These are phyloP conservation scores for Albifimbria verrucaria DNA, from an alignment of 2,329 filamentous ascomycete genomes.

Conservation along the genomic window DNA sequence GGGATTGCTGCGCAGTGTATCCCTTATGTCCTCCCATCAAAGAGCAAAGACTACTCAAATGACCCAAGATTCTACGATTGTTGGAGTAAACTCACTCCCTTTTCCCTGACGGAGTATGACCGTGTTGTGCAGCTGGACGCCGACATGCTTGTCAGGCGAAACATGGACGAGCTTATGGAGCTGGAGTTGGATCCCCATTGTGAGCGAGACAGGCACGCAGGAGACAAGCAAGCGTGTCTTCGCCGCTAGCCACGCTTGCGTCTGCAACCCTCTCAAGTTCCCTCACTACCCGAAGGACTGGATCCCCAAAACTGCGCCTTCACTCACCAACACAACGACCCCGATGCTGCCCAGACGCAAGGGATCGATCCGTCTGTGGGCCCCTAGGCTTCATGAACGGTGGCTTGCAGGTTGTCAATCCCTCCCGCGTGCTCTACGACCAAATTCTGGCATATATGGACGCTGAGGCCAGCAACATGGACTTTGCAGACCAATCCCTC, in stretches of 20 bases:
- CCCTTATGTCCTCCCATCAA: constrained; percentile 67
- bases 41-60: constrained; percentile 64
- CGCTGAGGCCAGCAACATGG: constrained; percentile 41
- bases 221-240: constrained; percentile 60
- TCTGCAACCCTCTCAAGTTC: constrained; percentile 79
- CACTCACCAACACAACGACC: constrained; percentile 47
- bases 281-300: constrained; percentile 75
- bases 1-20: constrained; percentile 68
- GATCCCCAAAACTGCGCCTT: constrained; percentile 57
- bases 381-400: constrained; percentile 47
- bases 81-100: constrained; percentile 83
- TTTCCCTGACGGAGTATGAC: constrained; percentile 71
- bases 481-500: constrained; percentile 59
- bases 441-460: constrained; percentile 51
- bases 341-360: constrained; percentile 42
- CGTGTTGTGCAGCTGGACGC: constrained; percentile 82
- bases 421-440: constrained; percentile 42
- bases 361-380: constrained; percentile 41
- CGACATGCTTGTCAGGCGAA: constrained; percentile 79
- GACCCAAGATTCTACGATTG: constrained; percentile 86
- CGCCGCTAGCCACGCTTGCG: constrained; percentile 79
- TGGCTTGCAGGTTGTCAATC: constrained; percentile 56
- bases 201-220: constrained; percentile 17
- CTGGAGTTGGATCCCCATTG: constrained; percentile 59
- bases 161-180: constrained; percentile 95